Conservation (phyloP, 306 rosid genomes). For the Ormosia emarginata region DNA sequence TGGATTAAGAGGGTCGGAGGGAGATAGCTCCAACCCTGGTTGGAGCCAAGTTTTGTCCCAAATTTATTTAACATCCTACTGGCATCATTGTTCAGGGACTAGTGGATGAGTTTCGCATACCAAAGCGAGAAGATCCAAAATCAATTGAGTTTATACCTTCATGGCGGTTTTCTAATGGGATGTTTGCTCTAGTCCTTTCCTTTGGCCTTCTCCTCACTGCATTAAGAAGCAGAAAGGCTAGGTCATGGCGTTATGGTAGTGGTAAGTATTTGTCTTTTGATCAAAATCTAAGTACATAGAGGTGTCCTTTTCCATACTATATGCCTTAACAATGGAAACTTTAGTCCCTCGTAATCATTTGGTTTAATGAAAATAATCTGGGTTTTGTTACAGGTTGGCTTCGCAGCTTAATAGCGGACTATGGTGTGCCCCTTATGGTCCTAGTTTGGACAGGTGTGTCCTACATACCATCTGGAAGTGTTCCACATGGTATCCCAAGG, state of each 20-base stretch:
- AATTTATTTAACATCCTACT: background rate
- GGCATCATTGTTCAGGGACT: constrained; percentile 57
- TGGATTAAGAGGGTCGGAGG: no score
- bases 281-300: background rate
- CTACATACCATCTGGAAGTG: constrained; percentile 67
- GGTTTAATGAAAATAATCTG: background rate
- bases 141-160: constrained; percentile 57
- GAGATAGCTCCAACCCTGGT: no score
- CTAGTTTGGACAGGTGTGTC: constrained; percentile 90
- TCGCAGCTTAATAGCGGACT: constrained; percentile 88
- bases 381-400: constrained; percentile 59
- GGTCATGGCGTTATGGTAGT: constrained; percentile 94
- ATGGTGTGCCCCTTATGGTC: constrained; percentile 97
- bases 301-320: background rate
- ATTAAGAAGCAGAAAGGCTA: constrained; percentile 84
- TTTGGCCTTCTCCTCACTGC: constrained; percentile 96
- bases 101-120: constrained; percentile 82
- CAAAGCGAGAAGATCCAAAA: constrained; percentile 53
- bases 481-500: constrained; percentile 87
- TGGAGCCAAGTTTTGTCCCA: no score
- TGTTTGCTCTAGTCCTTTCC: constrained; percentile 95
- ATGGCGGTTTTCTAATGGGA: constrained; percentile 96
- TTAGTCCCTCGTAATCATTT: background rate
- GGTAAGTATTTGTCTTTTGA: constrained; percentile 44
- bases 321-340: background rate